A percentile compares a stretch with the other conserved stretches of the same genome.
These are phyloP conservation scores for Pilobolus umbonatus DNA, from an alignment of 192 early-diverging fungal species.

Conservation along the genomic window DNA sequence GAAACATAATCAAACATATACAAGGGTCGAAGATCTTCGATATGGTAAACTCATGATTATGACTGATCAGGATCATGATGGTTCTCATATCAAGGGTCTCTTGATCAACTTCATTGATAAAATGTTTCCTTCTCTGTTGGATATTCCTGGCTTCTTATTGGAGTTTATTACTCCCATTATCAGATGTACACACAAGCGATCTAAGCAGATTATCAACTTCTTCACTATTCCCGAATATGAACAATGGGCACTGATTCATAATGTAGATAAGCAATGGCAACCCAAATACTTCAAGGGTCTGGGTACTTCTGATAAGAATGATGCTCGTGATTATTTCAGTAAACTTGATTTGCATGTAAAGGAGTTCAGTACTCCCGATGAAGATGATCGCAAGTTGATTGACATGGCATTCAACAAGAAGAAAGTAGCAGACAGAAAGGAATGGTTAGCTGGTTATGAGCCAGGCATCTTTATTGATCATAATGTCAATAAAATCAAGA, in stretches of 20 bases:
- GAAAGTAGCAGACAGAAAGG: conserved; percentile 91
- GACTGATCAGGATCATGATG: conserved; percentile 98
- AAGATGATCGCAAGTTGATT: conserved; percentile 70
- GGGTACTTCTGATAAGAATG: conserved; percentile 78
- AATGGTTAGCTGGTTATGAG: conserved; percentile 78
- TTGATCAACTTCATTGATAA: conserved; percentile 96
- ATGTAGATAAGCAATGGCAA: conserved; percentile 72
- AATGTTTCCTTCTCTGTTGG: conserved; percentile 86
- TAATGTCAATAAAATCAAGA: conserved; percentile 64
- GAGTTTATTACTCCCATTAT: conserved; percentile 99
- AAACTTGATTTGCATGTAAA: conserved; percentile 77
- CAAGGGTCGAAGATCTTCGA: conserved; percentile 65
- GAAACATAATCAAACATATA: conserved; percentile 80
- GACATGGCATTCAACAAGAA: conserved; percentile 98
- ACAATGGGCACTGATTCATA: conserved; percentile 64
- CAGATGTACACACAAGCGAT: conserved; percentile 59
- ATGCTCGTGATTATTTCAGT: conserved; percentile 92
- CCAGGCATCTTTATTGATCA: conserved; percentile 92
- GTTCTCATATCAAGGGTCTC: conserved; percentile 95
- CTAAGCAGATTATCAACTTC: conserved; percentile 63
- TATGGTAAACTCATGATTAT: conserved; percentile 98
- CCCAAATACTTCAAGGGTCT: conserved; percentile 99
- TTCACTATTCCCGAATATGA: conserved; percentile 94
- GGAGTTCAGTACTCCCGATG: conserved; percentile 51
- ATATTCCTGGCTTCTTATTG: conserved; percentile 85